Evolutionary conservation across 2,329 filamentous ascomycete genomes (phyloP), one percentile per base, ranked within the genome.

Genomic region (Fusarium tuaranense): DNA sequence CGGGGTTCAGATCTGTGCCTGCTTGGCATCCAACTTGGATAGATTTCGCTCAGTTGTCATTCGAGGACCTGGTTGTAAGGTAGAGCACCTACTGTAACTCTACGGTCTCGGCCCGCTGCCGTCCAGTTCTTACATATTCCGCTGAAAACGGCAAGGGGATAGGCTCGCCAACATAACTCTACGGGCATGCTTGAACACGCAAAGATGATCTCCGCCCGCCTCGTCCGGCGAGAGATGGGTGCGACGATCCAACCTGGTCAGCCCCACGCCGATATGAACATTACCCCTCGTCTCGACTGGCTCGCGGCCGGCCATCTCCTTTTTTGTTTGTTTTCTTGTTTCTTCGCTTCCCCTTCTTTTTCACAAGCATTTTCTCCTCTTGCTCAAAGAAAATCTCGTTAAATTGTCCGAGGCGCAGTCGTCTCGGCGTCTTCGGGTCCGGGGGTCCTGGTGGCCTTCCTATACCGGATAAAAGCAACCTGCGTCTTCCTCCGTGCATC

Each of bases 131-230:
- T 38, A 30, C 55, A 58, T 51, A 38, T 63, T 36, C 16, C 39
- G 48, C 58, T 48, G 25, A 41, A 20, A 53, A 32, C 39, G 5
- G 44, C 36, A 41, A 46, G 55, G 51, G 39, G 20, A 61, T 22
- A 22, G 30, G 38, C 36, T 65, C 32, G 53, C 30, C 38, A 60
- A 59, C 63, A 63, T 51, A 61, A 34, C 60, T 61, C 36, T 38
- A 61, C 32, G 38, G 62, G 70, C 62, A 73, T 72, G 65, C 72
- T 63, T 68, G 57, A 46, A 38, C 51, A 36, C 34, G 34, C 41
- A 55, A 53, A 53, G 48, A 70, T 55, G 72, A 75, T 75, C 73
- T 68, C 44, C 67, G 41, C 60, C 51, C 73, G 44, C 65, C 65
- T 74, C 60, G 53, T 72, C 36, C 44, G 71, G 68, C 72, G 10